These are phyloP conservation scores for Aspergillus taichungensis DNA, from an alignment of 495 filamentous ascomycete species.

Conservation along the genomic window DNA sequence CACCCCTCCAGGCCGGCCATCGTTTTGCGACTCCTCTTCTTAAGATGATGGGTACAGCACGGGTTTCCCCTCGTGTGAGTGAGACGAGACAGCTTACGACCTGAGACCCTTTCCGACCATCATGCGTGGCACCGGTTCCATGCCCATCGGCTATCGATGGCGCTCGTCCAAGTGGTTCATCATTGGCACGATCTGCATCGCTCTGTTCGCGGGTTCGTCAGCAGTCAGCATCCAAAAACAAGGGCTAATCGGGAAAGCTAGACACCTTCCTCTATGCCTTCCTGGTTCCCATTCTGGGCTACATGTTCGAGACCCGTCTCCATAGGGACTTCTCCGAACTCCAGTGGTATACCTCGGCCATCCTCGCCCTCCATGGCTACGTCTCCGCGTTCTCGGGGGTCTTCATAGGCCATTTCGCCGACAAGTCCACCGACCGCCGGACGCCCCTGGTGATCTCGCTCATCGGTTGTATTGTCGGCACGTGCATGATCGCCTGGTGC, in stretches of 20 bases:
- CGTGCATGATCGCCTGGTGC: slow-evolving; percentile 11
- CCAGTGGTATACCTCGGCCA: slow-evolving; percentile 9
- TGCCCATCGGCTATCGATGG: slow-evolving; percentile 8
- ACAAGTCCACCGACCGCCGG: slow-evolving; percentile 12
- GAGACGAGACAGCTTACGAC: no score
- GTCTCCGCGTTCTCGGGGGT: slow-evolving; percentile 12
- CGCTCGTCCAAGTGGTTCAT: slow-evolving; percentile 13
- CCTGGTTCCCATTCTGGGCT: slow-evolving; percentile 17
- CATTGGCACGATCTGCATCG: slow-evolving; percentile 9
- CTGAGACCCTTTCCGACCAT: no score
- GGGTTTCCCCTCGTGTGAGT: no score
- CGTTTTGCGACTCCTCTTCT: no score
- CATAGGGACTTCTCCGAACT: slow-evolving; percentile 12
- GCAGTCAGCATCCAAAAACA: not conserved
- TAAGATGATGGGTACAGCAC: no score
- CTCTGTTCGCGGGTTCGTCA: slow-evolving; percentile 13
- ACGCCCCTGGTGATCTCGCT: slow-evolving; percentile 13
- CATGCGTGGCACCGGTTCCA: no score
- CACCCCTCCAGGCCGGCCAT: no score
- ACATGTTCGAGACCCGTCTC: slow-evolving; percentile 21
- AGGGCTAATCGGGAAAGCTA: slow-evolving; percentile 1
- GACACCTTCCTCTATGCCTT: slow-evolving; percentile 24
- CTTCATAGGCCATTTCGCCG: slow-evolving; percentile 20
- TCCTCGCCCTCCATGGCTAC: slow-evolving; percentile 13
- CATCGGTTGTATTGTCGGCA: slow-evolving; percentile 11